These are phyloP conservation scores for Suhomyces sp. DNA, from an alignment of 805 yeast species.

Conservation along the genomic window DNA sequence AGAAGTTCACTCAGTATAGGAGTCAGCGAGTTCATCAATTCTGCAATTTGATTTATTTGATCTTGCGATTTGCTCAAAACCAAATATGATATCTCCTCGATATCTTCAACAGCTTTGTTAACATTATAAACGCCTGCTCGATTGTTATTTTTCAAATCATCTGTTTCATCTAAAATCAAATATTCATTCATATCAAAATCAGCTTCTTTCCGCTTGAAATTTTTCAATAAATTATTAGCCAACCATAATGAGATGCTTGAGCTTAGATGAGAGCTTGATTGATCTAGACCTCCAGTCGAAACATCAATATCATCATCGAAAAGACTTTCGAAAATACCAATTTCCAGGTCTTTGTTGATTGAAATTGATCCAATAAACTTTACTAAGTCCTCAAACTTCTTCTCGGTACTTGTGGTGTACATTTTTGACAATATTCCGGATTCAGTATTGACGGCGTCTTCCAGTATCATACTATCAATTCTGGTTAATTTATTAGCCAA, in stretches of 20 bases:
- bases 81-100: constrained; percentile 30
- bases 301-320: constrained; percentile 10
- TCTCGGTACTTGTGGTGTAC: constrained; percentile 22
- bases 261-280: constrained; percentile 5
- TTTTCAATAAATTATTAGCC: constrained; percentile 19
- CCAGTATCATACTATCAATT: constrained; percentile 1
- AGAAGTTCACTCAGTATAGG: no score
- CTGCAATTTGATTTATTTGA: constrained; percentile 36
- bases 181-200: constrained; percentile 22
- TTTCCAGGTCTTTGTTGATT: not conserved
- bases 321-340: constrained; percentile 15
- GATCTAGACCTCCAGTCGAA: not conserved
- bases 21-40: constrained; percentile 1
- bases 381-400: constrained; percentile 11
- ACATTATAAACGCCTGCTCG: not conserved
- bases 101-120: constrained; percentile 7
- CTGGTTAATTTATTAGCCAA: constrained; percentile 13
- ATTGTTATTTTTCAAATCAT: constrained; percentile 1
- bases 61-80: constrained; percentile 40
- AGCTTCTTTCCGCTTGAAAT: constrained; percentile 16
- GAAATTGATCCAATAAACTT: constrained; percentile 6
- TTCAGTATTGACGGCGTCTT: constrained; percentile 4
- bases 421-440: constrained; percentile 12
- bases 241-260: constrained; percentile 32
- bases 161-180: constrained; percentile 21